These are phyloP conservation scores for Myriangium duriaei DNA, from an alignment of 2,329 filamentous ascomycete genomes.

Conservation along the genomic window DNA sequence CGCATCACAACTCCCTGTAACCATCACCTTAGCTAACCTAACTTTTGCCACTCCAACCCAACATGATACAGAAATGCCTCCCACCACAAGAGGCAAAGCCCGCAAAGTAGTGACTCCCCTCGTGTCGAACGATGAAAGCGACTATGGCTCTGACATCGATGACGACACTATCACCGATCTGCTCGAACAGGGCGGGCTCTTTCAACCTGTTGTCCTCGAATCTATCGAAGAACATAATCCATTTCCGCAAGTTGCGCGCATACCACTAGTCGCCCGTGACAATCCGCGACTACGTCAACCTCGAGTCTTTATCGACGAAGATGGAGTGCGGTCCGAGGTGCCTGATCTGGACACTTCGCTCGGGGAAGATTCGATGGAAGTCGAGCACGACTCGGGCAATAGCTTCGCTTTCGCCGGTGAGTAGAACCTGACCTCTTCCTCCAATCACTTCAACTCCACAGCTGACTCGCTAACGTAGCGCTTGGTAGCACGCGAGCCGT, in stretches of 20 bases:
- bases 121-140: constrained; percentile 29
- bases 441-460: neutral
- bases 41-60: constrained; percentile 7
- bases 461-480: constrained; percentile 29
- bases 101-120: neutral
- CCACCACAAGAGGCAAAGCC: constrained; percentile 10
- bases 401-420: constrained; percentile 22
- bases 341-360: constrained; percentile 11
- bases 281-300: neutral
- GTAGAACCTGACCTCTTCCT: too few relatives aligned
- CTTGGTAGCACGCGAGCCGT: constrained; percentile 20
- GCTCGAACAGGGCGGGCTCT: constrained; percentile 32
- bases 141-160: constrained; percentile 54
- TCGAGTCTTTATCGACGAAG: constrained; percentile 11
- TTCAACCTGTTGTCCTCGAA: constrained; percentile 18
- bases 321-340: constrained; percentile 11
- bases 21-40: constrained; percentile 7
- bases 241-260: constrained; percentile 1
- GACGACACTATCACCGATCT: constrained; percentile 41
- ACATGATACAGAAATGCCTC: constrained; percentile 9
- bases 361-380: constrained; percentile 24
- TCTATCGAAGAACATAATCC: constrained; percentile 16
- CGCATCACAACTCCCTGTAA: constrained; percentile 1
- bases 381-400: constrained; percentile 30
- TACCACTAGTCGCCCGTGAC: neutral